phyloP scores from a whole-genome alignment of 2,329 filamentous ascomycete species.

The Bipolaris cookei region DNA sequence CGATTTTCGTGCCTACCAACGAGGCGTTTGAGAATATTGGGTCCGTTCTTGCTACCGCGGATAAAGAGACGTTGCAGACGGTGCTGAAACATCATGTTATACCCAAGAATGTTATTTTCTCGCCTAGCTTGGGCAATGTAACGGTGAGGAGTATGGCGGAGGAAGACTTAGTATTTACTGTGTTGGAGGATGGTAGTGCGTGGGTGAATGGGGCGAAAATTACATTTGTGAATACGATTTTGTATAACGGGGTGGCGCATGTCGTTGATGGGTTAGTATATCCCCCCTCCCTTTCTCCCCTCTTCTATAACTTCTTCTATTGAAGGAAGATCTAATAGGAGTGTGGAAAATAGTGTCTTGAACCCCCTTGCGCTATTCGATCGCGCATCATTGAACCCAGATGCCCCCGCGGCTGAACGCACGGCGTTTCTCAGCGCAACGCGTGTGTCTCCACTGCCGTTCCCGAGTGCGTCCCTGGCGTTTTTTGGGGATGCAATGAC shows the following conservation, averaged over 20 bases:
- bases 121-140: constrained; percentile 32
- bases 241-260: constrained; percentile 37
- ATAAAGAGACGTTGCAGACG: constrained; percentile 27
- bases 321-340: background rate
- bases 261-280: constrained; percentile 32
- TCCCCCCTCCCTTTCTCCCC: background rate
- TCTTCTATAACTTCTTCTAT: background rate
- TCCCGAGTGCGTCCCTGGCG: constrained; percentile 23
- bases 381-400: constrained; percentile 26
- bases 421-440: constrained; percentile 33
- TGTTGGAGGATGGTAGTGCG: constrained; percentile 31
- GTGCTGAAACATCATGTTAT: constrained; percentile 39
- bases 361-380: constrained; percentile 26
- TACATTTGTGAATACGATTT: constrained; percentile 31
- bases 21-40: constrained; percentile 70
- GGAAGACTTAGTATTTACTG: constrained; percentile 30
- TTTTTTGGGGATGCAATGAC: constrained; percentile 32
- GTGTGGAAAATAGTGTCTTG: constrained; percentile 15
- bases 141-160: constrained; percentile 33
- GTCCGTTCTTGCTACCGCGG: constrained; percentile 28
- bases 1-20: constrained; percentile 79
- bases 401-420: constrained; percentile 24
- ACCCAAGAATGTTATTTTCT: constrained; percentile 36
- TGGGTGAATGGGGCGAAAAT: constrained; percentile 37
- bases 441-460: constrained; percentile 22